Evolutionary conservation across 345 rosid genomes (phyloP), one percentile per base, ranked within the genome.

Genomic region (Anacardium occidentale): DNA sequence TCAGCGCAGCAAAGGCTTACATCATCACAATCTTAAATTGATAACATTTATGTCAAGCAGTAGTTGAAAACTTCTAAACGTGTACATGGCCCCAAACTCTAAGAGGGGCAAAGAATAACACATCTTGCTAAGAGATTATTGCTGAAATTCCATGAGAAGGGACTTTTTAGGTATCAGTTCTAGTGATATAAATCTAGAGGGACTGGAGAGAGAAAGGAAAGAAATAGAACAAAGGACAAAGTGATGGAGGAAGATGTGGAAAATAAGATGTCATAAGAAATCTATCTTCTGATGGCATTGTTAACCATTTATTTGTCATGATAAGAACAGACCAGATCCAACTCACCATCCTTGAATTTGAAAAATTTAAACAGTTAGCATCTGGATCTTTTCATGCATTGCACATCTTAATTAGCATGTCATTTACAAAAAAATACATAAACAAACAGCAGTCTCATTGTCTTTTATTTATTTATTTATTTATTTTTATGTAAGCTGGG

Each of bases 1-100:
- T 69, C 65, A 22, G 61, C 60, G 8, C 50, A 45, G 32, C 13
- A 15, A 20, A 69, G 22, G 24, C 26, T 42, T 56, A 48, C 18
- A 21, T 68, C 32, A 54, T 68, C 62, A 53, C 44, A 66, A 53
- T 37, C 10, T 13, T n/a, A 53, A 34, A 21, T 50, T 50, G 54
- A 53, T 3, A 53, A 29, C 5, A 51, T 52, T 37, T 37, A 20
- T 50, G 26, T 50, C 29, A 50, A 47, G 68, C 75, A 66, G 51
- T 58, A 15, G 24, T 7, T 5, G 20, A 65, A 2, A 62, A 57
- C 73, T 18, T 8, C 13, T 62, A 32, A 32, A 25, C 32, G 20
- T 52, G 61, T 34, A 10, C n/a, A 42, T 21, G 51, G 51, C 61
- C 4, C 56, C 52, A 57, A 22, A 69, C 40, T 56, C 11, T 56